A percentile compares a stretch with the other conserved stretches of the same genome.
Conservation (phyloP, 1,284 basidiomycete genomes). For the Sporisorium graminicola region DNA sequence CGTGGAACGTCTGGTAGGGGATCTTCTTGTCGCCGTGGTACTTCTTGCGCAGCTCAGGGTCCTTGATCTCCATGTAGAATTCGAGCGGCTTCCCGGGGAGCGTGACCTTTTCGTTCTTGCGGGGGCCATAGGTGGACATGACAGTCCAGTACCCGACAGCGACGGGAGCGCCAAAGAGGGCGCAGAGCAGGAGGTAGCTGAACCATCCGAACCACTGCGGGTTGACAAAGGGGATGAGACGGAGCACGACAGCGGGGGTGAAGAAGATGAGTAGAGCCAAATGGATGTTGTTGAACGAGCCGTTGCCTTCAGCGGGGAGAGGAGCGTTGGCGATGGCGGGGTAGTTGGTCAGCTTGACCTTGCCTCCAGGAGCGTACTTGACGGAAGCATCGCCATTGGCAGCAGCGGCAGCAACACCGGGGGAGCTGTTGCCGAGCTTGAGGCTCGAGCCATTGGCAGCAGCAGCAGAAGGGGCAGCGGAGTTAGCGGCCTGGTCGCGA, state of each 20-base stretch:
- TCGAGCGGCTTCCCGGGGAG: slow-evolving; percentile 82
- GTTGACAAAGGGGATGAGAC: slow-evolving; percentile 67
- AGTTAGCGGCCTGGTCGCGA: slow-evolving; percentile 10
- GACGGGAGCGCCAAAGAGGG: slow-evolving; percentile 82
- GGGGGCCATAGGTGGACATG: slow-evolving; percentile 83
- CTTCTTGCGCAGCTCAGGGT: slow-evolving; percentile 80
- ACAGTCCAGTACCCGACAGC: slow-evolving; percentile 90
- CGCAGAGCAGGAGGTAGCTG: slow-evolving; percentile 73
- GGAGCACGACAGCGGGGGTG: slow-evolving; percentile 64
- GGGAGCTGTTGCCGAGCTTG: slow-evolving; percentile 30
- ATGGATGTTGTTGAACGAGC: slow-evolving; percentile 73
- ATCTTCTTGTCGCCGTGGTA: slow-evolving; percentile 87
- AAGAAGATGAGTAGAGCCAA: slow-evolving; percentile 76
- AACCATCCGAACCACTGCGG: slow-evolving; percentile 66
- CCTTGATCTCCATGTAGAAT: slow-evolving; percentile 91
- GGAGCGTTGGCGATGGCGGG: slow-evolving; percentile 65
- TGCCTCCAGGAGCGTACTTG: slow-evolving; percentile 63
- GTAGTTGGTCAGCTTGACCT: slow-evolving; percentile 68
- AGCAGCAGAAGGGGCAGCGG: slow-evolving; percentile 5
- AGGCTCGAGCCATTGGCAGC: slow-evolving; percentile 23
- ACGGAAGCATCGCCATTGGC: slow-evolving; percentile 18
- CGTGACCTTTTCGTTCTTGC: slow-evolving; percentile 86
- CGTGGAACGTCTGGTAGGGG: slow-evolving; percentile 97
- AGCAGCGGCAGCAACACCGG: slow-evolving; percentile 1
- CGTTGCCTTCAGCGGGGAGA: slow-evolving; percentile 69